Evolutionary conservation across 768 basidiomycete species (phyloP).

Genomic region (Dictyophora rubrovolvata): DNA sequence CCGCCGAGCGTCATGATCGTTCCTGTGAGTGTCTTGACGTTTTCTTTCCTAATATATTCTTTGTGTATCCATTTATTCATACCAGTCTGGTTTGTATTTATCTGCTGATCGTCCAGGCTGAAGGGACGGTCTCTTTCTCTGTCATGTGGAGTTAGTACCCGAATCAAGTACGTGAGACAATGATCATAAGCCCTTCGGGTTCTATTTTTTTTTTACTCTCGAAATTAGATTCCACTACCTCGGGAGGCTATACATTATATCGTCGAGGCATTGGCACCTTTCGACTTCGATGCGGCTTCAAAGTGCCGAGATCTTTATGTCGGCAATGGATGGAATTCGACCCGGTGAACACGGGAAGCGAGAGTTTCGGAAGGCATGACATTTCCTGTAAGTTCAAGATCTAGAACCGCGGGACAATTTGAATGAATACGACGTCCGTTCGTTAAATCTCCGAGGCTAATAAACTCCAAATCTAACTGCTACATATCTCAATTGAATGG

Average conservation of each 20-base stretch:
- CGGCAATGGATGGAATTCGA: not conserved
- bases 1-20: conserved; percentile 8
- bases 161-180: not conserved
- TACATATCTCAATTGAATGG: too few relatives aligned
- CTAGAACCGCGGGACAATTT: too few relatives aligned
- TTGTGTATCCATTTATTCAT: not conserved
- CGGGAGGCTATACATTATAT: conserved; percentile 1
- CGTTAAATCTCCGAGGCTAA: too few relatives aligned
- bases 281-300: conserved; percentile 8
- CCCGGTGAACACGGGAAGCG: not conserved
- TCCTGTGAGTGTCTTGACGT: not conserved
- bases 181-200: too few relatives aligned
- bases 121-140: conserved; percentile 8
- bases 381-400: too few relatives aligned
- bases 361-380: not conserved
- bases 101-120: not conserved
- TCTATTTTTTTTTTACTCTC: not conserved
- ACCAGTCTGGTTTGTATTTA: conserved; percentile 7
- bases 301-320: conserved; percentile 8
- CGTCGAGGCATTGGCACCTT: conserved; percentile 3
- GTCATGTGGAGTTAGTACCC: conserved; percentile 13
- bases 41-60: not conserved
- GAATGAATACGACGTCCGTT: too few relatives aligned
- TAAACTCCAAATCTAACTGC: too few relatives aligned
- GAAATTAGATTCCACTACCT: conserved; percentile 8